Conservation (phyloP, 805 yeast species). For the Wickerhamomyces ciferrii region DNA sequence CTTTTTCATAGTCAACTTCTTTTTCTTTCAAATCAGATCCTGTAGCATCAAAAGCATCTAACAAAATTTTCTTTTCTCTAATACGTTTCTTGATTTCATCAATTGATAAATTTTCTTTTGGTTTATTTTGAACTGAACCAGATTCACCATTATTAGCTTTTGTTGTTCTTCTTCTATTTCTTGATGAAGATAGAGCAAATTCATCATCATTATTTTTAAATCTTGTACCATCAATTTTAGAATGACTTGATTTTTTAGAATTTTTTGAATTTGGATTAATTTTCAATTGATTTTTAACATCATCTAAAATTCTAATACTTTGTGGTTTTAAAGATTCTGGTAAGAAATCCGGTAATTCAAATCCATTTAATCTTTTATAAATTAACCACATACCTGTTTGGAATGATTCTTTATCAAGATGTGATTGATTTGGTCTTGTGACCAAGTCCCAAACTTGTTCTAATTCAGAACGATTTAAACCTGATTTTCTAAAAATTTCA, state of each 20-base stretch:
- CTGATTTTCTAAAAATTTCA: conserved; percentile 84
- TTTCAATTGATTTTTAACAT: conserved; percentile 52
- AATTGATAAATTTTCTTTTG: conserved; percentile 22
- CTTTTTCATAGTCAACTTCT: conserved; percentile 40
- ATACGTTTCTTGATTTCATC: conserved; percentile 62
- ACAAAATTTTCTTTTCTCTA: conserved; percentile 69
- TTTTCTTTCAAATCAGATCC: conserved; percentile 29
- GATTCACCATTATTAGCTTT: neutral
- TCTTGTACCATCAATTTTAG: conserved; percentile 32
- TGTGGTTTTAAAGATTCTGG: conserved; percentile 94
- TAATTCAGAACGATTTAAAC: conserved; percentile 79
- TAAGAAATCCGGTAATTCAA: conserved; percentile 68
- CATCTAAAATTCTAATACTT: conserved; percentile 68
- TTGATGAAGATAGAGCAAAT: conserved; percentile 17
- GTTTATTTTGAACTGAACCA: too few species aligned
- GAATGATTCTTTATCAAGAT: conserved; percentile 86
- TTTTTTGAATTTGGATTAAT: conserved; percentile 5
- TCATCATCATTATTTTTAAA: conserved; percentile 79
- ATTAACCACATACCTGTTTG: conserved; percentile 97
- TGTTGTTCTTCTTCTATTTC: conserved; percentile 22
- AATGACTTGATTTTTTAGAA: conserved; percentile 21
- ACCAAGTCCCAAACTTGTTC: conserved; percentile 89
- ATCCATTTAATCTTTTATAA: conserved; percentile 84
- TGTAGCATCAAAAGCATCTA: conserved; percentile 37
- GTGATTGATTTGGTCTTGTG: conserved; percentile 81